Percentiles rank a stretch among this genome's conserved stretches.
These are phyloP conservation scores for Nymphaea colorata DNA, from an alignment of 164 flowering plant species.

Conservation along the genomic window DNA sequence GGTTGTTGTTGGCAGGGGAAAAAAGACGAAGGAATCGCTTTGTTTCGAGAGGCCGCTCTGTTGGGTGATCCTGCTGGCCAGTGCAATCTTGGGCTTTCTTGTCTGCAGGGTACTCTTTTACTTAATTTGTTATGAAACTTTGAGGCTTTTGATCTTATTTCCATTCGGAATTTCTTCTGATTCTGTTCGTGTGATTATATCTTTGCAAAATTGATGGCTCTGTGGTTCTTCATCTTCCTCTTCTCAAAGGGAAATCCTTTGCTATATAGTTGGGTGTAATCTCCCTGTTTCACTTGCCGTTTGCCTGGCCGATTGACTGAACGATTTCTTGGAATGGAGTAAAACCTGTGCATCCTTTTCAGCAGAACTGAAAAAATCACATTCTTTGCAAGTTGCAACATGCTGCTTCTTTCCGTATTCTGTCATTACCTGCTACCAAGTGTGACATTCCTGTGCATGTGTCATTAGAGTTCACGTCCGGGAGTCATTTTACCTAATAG, in stretches of 20 bases:
- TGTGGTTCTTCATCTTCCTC: not conserved
- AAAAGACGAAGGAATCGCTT: slow-evolving; percentile 41
- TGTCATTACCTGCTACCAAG: too few relatives aligned
- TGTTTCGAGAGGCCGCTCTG: slow-evolving; percentile 57
- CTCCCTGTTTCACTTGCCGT: too few relatives aligned
- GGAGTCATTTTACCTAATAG: too few relatives aligned
- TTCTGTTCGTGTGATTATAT: not conserved
- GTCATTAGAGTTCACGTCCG: too few relatives aligned
- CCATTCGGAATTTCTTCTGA: not conserved
- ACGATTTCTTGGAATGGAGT: too few relatives aligned
- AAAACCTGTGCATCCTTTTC: too few relatives aligned
- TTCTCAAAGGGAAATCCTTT: not conserved
- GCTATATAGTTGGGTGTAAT: too few relatives aligned
- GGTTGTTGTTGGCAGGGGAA: slow-evolving; percentile 19
- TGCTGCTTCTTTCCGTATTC: too few relatives aligned
- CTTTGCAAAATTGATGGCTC: not conserved
- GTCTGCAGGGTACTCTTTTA: slow-evolving; percentile 45
- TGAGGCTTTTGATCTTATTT: not conserved
- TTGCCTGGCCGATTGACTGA: too few relatives aligned
- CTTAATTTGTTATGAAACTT: not conserved
- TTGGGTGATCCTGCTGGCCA: slow-evolving; percentile 80
- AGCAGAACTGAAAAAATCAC: too few relatives aligned
- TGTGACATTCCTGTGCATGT: too few relatives aligned
- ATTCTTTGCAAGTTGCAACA: too few relatives aligned
- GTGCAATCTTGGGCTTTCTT: slow-evolving; percentile 81